Conservation (phyloP, 768 basidiomycete species). For the Antrodiella citrinella region DNA sequence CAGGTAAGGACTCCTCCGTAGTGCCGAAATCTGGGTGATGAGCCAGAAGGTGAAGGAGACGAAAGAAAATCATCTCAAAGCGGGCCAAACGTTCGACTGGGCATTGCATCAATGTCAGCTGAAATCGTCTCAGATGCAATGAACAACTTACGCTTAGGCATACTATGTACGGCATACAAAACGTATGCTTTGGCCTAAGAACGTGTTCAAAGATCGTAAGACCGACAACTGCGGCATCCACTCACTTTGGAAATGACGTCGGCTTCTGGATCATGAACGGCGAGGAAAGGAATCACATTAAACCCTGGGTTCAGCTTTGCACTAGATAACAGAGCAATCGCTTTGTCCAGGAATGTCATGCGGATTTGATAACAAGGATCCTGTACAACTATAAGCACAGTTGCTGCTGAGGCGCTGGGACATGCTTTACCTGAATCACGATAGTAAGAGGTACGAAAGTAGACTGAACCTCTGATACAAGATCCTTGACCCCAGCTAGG, state of each 20-base stretch:
- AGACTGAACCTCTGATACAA: conserved; percentile 45
- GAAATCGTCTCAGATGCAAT: background rate
- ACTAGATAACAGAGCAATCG: conserved; percentile 51
- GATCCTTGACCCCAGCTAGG: conserved; percentile 52
- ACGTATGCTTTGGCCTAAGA: conserved; percentile 52
- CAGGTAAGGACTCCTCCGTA: conserved; percentile 58
- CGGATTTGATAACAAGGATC: conserved; percentile 89
- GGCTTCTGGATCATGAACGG: conserved; percentile 83
- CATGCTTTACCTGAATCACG: conserved; percentile 58
- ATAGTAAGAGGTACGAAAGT: conserved; percentile 67
- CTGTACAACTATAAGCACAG: conserved; percentile 35
- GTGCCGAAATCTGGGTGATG: conserved; percentile 90
- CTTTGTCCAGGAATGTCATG: conserved; percentile 65
- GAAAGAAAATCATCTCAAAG: conserved; percentile 78
- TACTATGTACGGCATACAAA: conserved; percentile 34
- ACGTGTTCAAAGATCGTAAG: conserved; percentile 5
- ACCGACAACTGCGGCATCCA: background rate
- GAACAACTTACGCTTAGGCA: conserved; percentile 33
- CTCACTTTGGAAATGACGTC: conserved; percentile 67
- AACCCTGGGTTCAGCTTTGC: conserved; percentile 64
- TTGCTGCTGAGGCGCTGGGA: conserved; percentile 1
- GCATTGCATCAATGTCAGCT: background rate
- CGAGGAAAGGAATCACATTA: conserved; percentile 81
- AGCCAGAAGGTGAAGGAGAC: conserved; percentile 79
- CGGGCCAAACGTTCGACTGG: conserved; percentile 51